A percentile compares a stretch with the other conserved stretches of the same genome.
phyloP scores from a whole-genome alignment of 768 basidiomycete genomes.

The Boletus subcaerulescens region DNA sequence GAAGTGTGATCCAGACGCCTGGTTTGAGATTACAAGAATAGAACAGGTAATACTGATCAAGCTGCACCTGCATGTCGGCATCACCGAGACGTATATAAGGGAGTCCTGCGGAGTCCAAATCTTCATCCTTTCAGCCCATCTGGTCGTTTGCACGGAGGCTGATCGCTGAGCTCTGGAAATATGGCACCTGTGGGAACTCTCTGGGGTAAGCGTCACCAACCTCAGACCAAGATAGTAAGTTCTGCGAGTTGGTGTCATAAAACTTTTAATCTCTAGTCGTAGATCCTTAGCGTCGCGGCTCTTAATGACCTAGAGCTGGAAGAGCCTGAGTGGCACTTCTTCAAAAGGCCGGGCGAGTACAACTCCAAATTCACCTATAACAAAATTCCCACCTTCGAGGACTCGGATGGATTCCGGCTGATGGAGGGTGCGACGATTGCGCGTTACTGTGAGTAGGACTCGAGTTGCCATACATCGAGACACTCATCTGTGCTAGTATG shows the following conservation, averaged over 20 bases:
- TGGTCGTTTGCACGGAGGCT: background rate
- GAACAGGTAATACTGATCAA: too few species aligned
- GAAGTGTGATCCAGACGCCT: too few species aligned
- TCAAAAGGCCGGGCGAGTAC: constrained; percentile 13
- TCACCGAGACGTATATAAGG: background rate
- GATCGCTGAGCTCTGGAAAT: background rate
- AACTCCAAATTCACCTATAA: constrained; percentile 14
- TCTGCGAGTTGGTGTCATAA: background rate
- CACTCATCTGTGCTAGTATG: constrained; percentile 6
- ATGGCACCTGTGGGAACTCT: constrained; percentile 20
- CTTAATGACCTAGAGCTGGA: constrained; percentile 14
- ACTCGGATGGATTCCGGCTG: constrained; percentile 15
- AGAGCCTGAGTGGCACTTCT: background rate
- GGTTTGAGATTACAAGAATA: too few species aligned
- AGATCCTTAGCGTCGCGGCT: constrained; percentile 19
- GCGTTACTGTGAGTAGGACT: constrained; percentile 13
- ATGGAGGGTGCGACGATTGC: constrained; percentile 16
- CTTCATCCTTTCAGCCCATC: background rate
- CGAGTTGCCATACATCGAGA: background rate
- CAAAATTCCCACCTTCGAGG: constrained; percentile 21
- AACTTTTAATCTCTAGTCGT: background rate
- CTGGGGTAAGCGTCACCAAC: constrained; percentile 12
- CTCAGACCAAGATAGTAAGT: constrained; percentile 16
- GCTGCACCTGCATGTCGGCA: too few species aligned
- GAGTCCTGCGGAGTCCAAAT: background rate